These are phyloP conservation scores for Lodderomyces elongisporus DNA, from an alignment of 1,139 yeast species.

Conservation along the genomic window DNA sequence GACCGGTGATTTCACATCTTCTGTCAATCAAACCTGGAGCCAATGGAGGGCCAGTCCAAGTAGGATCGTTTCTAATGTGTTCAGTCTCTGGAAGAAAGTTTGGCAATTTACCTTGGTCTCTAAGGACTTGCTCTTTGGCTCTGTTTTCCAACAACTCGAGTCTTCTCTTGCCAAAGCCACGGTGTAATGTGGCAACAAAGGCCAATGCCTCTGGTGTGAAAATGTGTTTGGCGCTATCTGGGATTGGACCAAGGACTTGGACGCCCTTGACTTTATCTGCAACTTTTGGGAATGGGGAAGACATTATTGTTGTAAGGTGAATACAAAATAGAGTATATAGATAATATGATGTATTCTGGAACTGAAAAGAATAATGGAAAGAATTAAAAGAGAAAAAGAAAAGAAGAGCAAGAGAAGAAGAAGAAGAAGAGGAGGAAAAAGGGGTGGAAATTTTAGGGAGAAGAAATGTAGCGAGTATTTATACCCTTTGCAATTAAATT, in stretches of 20 bases:
- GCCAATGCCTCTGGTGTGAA: slow-evolving; percentile 66
- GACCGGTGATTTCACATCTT: slow-evolving; percentile 85
- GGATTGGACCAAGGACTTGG: slow-evolving; percentile 59
- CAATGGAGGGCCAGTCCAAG: slow-evolving; percentile 76
- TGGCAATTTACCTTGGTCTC: slow-evolving; percentile 68
- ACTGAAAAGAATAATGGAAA: neutral
- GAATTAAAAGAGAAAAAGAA: too few relatives aligned
- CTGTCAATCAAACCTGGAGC: slow-evolving; percentile 76
- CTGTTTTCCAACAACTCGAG: slow-evolving; percentile 57
- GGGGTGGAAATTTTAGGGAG: neutral
- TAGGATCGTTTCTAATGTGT: slow-evolving; percentile 63
- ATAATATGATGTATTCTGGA: neutral
- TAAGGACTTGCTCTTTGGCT: slow-evolving; percentile 51
- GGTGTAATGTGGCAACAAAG: slow-evolving; percentile 68
- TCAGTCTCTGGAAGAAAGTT: slow-evolving; percentile 70
- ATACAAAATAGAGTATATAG: neutral
- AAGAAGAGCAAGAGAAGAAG: too few relatives aligned
- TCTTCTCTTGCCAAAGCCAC: slow-evolving; percentile 62
- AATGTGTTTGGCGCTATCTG: slow-evolving; percentile 55
- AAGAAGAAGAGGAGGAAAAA: slow-evolving; percentile 1
- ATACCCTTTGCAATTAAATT: too few relatives aligned
- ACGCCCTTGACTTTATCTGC: slow-evolving; percentile 57
- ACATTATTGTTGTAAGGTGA: slow-evolving; percentile 24
- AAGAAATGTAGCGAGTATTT: neutral
- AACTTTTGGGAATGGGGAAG: slow-evolving; percentile 51